Base-by-base conservation (phyloP, 129 eudicot genomes). In the Calendula officinalis region DNA sequence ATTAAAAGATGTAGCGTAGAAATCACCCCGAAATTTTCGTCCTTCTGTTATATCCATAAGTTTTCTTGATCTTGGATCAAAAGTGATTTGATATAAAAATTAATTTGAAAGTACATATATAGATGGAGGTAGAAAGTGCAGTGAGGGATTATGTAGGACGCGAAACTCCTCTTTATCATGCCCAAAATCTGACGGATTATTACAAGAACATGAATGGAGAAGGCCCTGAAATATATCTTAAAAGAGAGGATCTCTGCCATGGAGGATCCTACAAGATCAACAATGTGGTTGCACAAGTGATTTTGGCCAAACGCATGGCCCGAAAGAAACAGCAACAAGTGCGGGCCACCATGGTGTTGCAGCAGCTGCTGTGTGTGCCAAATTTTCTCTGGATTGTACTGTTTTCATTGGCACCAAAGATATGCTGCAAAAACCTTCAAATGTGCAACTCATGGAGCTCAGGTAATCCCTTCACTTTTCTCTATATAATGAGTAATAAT, bases 171-270 rank as follows among this genome's bases (percentile, higher is more conserved):
- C 74, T 85, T 0, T 85, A 81, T 68, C 64, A 74, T 65, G 91
- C 91, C 16, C 56, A 79, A 44, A 76, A 78, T 73, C 88, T 85
- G n/a, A n/a, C n/a, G n/a, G n/a, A n/a, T n/a, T n/a, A n/a, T n/a
- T 85, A 82, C 85, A 85, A 85, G 83, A 74, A 79, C 65, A 44
- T 32, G 12, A 41, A 62, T 3, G 88, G 85, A 43, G 59, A 73
- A 61, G 88, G 94, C 37, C 94, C 94, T 2, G 83, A 85, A 35
- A 85, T 85, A 62, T 85, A 85, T 76, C 69, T 85, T 4, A 85
- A 85, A 78, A 85, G 94, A 73, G 94, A 85, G 66, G 94, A 85
- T 51, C 85, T 85, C n/a, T n/a, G n/a, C n/a, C n/a, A n/a, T n/a
- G n/a, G 94, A 39, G 94, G 94, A 62, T 77, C 88, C 5, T 83